Evolutionary conservation across 331 rosid species (phyloP).

Genomic region (Malus hybrid): DNA sequence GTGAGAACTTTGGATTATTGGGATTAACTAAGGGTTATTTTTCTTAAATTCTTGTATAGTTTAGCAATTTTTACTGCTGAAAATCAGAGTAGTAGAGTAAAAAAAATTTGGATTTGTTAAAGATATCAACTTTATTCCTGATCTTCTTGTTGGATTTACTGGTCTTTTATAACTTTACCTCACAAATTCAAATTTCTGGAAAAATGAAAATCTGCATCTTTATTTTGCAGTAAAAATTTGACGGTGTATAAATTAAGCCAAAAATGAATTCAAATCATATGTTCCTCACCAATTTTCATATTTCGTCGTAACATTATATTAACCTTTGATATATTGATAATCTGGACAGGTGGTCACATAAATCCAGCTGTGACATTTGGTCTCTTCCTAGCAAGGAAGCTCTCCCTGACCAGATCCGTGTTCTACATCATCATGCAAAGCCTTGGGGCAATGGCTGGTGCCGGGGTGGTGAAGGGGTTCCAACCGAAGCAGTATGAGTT

Average conservation of each 20-base stretch:
- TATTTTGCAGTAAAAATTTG: neutral
- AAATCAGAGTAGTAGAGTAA: neutral
- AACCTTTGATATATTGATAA: neutral
- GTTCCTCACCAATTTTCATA: neutral
- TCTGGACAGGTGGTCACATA: conserved; percentile 34
- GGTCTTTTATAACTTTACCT: neutral
- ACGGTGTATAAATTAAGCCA: neutral
- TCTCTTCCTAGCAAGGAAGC: conserved; percentile 38
- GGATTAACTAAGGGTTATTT: neutral
- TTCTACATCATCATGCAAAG: conserved; percentile 38
- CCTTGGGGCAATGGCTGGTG: conserved; percentile 35
- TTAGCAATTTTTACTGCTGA: neutral
- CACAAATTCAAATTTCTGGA: neutral
- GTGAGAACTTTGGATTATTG: neutral
- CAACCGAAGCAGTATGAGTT: conserved; percentile 2
- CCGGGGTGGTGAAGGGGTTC: conserved; percentile 36
- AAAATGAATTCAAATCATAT: neutral
- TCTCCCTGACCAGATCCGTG: conserved; percentile 28
- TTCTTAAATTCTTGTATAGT: neutral
- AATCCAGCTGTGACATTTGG: conserved; percentile 45
- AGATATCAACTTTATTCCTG: neutral
- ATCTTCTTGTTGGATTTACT: neutral
- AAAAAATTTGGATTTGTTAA: neutral
- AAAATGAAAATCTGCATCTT: neutral
- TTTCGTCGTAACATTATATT: neutral